Base-by-base conservation (phyloP, 176 grass and related monocot genomes). In the Ampelocalamus luodianensis region DNA sequence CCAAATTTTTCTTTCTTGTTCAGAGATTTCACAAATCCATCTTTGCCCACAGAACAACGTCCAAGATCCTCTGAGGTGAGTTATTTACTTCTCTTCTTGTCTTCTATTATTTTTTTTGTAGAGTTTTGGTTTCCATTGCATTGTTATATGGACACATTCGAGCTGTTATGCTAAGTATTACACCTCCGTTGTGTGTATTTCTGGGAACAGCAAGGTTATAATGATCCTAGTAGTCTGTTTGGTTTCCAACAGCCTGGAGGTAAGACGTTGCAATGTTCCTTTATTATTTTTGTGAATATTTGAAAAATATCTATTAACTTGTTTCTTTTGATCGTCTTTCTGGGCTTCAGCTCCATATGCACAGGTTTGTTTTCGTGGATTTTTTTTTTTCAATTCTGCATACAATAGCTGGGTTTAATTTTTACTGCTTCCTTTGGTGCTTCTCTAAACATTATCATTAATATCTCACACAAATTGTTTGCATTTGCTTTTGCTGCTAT, bases 11-110 rank as follows among this genome's bases (percentile, higher is more conserved):
- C 48, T 53, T 79, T 71, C 32, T 78, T 79, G 36, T 88, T 87
- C 93, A 99, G 97, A 87, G 97, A 99, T 86, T 99, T 96, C 82
- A 96, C 97, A 72, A 96, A 99, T 79, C 93, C 97, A 10, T 90
- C 93, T 22, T 91, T 99, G 71, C 97, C 97, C 54, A 91, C 92
- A 37, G 97, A 99, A 88, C 90, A 99, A 76, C 86, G 92, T 61
- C 46, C 84, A 67, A 99, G 90, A 77, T 48, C 88, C 23, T 87
- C 93, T 81, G 93, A 96, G 86, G 93, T 83, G 14, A 72, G 59
- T 79, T 76, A 40, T 76, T 74, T 74, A 26, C 78, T 36, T 20
- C 18, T 72, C 54, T 51, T 64, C 14, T 29, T 29, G 29, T 29
- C 29, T 64, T 83, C 4, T 50, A 50, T 38, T 82, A 45, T 48